Conservation (phyloP, 2,329 filamentous ascomycete species). For the Verticillium nonalfalfae region DNA sequence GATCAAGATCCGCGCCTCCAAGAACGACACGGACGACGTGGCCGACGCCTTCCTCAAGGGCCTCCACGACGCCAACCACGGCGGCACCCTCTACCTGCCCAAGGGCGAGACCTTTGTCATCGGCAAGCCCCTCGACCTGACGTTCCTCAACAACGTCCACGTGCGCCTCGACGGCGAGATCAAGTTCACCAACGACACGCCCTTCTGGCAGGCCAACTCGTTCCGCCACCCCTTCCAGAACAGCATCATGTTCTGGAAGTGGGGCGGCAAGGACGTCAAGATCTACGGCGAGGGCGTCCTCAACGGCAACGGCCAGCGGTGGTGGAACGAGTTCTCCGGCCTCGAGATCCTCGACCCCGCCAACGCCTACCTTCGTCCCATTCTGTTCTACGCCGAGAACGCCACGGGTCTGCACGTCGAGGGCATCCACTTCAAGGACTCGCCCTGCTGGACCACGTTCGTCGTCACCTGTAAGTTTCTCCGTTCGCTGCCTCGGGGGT, state of each 20-base stretch:
- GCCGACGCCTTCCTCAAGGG: slow-evolving; percentile 48
- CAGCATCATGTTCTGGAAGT: slow-evolving; percentile 59
- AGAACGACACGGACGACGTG: slow-evolving; percentile 48
- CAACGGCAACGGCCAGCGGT: slow-evolving; percentile 53
- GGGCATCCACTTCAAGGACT: slow-evolving; percentile 53
- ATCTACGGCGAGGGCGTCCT: slow-evolving; percentile 50
- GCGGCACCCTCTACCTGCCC: slow-evolving; percentile 48
- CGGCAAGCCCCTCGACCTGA: slow-evolving; percentile 52
- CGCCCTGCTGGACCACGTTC: slow-evolving; percentile 57
- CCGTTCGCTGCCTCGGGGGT: not conserved
- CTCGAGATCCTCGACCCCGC: slow-evolving; percentile 35
- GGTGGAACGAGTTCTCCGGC: slow-evolving; percentile 56
- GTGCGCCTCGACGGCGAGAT: slow-evolving; percentile 53
- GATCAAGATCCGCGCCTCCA: slow-evolving; percentile 45
- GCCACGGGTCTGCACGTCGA: slow-evolving; percentile 50
- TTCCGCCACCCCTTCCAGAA: slow-evolving; percentile 62
- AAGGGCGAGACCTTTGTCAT: slow-evolving; percentile 50
- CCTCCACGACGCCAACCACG: slow-evolving; percentile 49
- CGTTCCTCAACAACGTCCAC: slow-evolving; percentile 50
- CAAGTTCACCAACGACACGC: slow-evolving; percentile 55
- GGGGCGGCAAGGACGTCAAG: slow-evolving; percentile 60
- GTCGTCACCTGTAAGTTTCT: slow-evolving; percentile 41
- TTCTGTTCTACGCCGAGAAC: slow-evolving; percentile 55
- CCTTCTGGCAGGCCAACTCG: slow-evolving; percentile 59
- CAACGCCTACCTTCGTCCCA: slow-evolving; percentile 50